Percentiles rank a stretch among this genome's conserved stretches.
Evolutionary conservation across 1,284 basidiomycete species (phyloP).

Genomic region (Melampsora larici-populina): DNA sequence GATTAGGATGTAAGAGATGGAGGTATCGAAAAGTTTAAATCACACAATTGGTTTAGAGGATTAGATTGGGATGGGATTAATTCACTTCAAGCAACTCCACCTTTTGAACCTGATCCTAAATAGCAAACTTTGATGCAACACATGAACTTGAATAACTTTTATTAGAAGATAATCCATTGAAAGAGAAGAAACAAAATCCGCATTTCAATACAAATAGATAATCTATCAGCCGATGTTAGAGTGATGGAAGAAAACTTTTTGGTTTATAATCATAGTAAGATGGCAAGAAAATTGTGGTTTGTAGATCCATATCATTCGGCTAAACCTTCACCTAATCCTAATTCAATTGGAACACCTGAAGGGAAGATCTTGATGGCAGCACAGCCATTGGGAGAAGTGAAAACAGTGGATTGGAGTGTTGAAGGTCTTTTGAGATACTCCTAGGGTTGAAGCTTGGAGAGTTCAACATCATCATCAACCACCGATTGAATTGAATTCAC

Average conservation of each 20-base stretch:
- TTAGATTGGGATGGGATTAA: conserved; percentile 79
- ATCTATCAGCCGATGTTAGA: conserved; percentile 81
- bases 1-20: conserved; percentile 75
- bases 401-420: not conserved
- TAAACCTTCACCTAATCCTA: too few relatives aligned
- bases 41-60: conserved; percentile 64
- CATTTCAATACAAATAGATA: conserved; percentile 80
- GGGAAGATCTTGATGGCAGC: conserved; percentile 15
- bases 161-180: conserved; percentile 93
- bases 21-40: conserved; percentile 55
- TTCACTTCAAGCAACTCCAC: conserved; percentile 72
- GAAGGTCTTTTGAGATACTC: too few relatives aligned
- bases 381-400: conserved; percentile 28
- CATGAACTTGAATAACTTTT: conserved; percentile 94
- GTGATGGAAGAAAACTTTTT: conserved; percentile 95
- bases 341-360: not conserved
- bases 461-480: too few relatives aligned
- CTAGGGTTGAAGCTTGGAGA: too few relatives aligned
- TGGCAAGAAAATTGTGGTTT: conserved; percentile 69
- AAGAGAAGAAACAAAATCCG: conserved; percentile 85
- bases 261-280: conserved; percentile 68
- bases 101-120: conserved; percentile 92
- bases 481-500: too few relatives aligned
- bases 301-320: conserved; percentile 58
- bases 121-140: conserved; percentile 98